A percentile compares a stretch with the other conserved stretches of the same genome.
These are phyloP conservation scores for Oryza glumipatula DNA, from an alignment of 176 grass and related monocot species.

Conservation along the genomic window DNA sequence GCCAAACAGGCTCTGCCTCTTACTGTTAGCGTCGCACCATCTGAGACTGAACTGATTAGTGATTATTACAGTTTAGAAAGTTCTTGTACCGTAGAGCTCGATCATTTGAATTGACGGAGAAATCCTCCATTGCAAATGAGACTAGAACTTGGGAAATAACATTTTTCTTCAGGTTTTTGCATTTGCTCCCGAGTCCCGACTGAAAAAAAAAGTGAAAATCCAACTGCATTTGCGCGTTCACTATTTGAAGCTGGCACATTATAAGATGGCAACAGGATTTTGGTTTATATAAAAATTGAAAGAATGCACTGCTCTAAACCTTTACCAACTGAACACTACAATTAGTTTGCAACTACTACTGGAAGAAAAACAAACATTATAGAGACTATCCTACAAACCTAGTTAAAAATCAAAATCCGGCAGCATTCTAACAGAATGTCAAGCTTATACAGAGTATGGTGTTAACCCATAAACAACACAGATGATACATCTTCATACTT, in stretches of 20 bases:
- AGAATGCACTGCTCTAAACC: slow-evolving; percentile 91
- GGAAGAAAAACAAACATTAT: slow-evolving; percentile 44
- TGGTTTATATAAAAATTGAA: slow-evolving; percentile 73
- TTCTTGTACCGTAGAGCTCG: too few relatives aligned
- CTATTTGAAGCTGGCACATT: neutral
- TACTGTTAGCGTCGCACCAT: too few relatives aligned
- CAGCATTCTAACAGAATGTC: slow-evolving; percentile 57
- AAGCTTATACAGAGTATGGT: slow-evolving; percentile 72
- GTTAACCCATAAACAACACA: slow-evolving; percentile 65
- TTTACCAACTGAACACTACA: slow-evolving; percentile 79
- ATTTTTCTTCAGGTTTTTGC: neutral
- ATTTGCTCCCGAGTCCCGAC: neutral
- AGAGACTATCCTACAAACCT: slow-evolving; percentile 68
- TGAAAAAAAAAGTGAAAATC: neutral
- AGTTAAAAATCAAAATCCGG: slow-evolving; percentile 62
- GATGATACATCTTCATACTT: slow-evolving; percentile 68
- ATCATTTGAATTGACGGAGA: too few relatives aligned
- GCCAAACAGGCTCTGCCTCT: too few relatives aligned
- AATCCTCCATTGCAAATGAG: neutral
- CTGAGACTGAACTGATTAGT: too few relatives aligned
- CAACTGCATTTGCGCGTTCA: neutral
- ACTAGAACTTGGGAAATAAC: neutral
- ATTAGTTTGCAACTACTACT: slow-evolving; percentile 69
- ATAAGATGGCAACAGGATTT: slow-evolving; percentile 24
- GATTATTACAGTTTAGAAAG: too few relatives aligned